These are phyloP conservation scores for Colletotrichum incanum DNA, from an alignment of 2,329 filamentous ascomycete species.

Conservation along the genomic window DNA sequence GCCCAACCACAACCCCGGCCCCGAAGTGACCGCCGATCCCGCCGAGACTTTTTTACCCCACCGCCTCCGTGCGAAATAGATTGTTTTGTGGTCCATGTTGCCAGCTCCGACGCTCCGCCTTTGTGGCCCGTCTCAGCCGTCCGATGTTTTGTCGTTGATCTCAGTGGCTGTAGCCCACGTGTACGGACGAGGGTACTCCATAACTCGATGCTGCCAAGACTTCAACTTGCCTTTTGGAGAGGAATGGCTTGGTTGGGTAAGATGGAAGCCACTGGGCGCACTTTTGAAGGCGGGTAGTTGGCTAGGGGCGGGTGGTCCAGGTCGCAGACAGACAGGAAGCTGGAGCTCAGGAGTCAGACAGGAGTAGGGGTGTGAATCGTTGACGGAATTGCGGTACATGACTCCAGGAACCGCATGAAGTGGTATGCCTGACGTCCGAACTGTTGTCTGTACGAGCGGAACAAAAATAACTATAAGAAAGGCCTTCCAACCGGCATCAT, in stretches of 20 bases:
- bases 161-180: conserved; percentile 14
- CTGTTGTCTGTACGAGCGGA: background rate
- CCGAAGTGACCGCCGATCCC: conserved; percentile 31
- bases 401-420: conserved; percentile 21
- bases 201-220: conserved; percentile 16
- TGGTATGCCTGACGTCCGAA: conserved; percentile 7
- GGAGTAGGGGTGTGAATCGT: conserved; percentile 1
- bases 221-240: conserved; percentile 26
- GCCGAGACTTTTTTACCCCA: conserved; percentile 38
- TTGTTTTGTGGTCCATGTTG: conserved; percentile 19
- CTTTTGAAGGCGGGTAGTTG: too few species aligned
- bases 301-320: background rate
- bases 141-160: conserved; percentile 16
- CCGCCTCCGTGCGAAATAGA: conserved; percentile 38
- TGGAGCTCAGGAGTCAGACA: background rate
- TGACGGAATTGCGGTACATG: conserved; percentile 33
- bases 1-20: conserved; percentile 32
- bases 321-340: background rate
- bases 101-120: conserved; percentile 9
- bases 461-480: conserved; percentile 31
- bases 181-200: conserved; percentile 25
- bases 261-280: conserved; percentile 3
- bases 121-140: background rate
- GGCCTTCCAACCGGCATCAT: conserved; percentile 1
- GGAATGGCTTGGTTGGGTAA: conserved; percentile 27